Base-by-base conservation (phyloP, 129 eudicot genomes). In the Chrysanthemum seticuspe region DNA sequence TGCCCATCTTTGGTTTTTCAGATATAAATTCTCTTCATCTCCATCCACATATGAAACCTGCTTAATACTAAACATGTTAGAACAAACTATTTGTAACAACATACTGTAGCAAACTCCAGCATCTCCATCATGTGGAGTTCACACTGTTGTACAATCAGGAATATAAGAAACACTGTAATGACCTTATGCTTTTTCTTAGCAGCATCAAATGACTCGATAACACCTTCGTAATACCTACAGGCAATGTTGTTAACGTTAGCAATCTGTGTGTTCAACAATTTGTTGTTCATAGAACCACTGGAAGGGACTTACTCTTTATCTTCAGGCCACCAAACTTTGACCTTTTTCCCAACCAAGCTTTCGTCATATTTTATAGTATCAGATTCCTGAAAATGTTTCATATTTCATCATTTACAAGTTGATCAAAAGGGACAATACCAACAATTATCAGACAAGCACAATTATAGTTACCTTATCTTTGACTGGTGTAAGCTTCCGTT, bases 241-340 rank as follows among this genome's bases (percentile, higher is more conserved):
- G 54, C 15, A 64, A 29, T 79, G 69, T 6, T 25, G 67, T 62
- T 53, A 54, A 62, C 14, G 58, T 77, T 36, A 82, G 73, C 64
- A n/a, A 65, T 50, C 71, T 19, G 19, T 76, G 70, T 25, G 18
- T 52, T 74, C 54, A 74, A n/a, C 29, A 10, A 15, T 19, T 3
- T 13, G 10, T 23, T 23, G 25, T 27, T 74, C 34, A 49, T 73
- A 40, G 68, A 59, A 23, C 27, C 8, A 40, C 47, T 40, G 47
- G 13, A 16, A 23, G 65, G 73, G 75, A 84, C 98, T 84, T 79
- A 89, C 98, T 1, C 16, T 34, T 61, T 56, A 82, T 93, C 98
- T 48, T 76, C 72, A 12, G 98, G 98, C 98, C 98, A 93, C 92
- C 95, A 93, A 72, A 93, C 96, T 85, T 83, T 86, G 47, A 93